Evolutionary conservation across 208 protist genomes (phyloP).

Genomic region (Leptomonas pyrrhocoris): DNA sequence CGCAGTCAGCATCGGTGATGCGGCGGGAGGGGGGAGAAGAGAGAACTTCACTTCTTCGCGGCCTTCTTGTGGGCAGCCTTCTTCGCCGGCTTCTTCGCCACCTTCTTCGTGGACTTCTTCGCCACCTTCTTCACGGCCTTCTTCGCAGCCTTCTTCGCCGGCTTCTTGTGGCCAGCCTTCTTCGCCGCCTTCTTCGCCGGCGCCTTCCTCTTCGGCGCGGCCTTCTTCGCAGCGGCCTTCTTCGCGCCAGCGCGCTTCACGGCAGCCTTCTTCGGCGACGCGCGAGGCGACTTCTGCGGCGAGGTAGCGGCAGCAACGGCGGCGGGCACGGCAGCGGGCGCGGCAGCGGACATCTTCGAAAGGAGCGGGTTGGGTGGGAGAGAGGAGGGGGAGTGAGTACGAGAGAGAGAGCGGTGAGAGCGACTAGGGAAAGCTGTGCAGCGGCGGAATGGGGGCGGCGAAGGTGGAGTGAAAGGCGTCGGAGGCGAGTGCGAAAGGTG

Average conservation of each 20-base stretch:
- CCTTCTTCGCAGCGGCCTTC: conserved; percentile 41
- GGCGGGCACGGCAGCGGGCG: conserved; percentile 11
- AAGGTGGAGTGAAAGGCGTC: neutral
- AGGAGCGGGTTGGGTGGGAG: neutral
- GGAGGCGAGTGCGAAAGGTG: no score
- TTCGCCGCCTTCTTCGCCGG: conserved; percentile 35
- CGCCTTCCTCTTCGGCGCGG: conserved; percentile 27
- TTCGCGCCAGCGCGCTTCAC: conserved; percentile 29
- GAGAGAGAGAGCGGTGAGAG: neutral
- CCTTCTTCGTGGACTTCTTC: conserved; percentile 25
- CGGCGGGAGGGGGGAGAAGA: neutral
- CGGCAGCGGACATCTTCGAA: conserved; percentile 22
- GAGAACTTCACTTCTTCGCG: conserved; percentile 19
- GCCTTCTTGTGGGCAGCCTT: conserved; percentile 22
- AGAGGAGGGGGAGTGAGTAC: neutral
- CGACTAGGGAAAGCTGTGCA: conserved; percentile 19
- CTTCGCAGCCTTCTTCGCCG: conserved; percentile 22
- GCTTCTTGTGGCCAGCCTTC: conserved; percentile 36
- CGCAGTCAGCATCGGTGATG: conserved; percentile 5
- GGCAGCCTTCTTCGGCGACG: conserved; percentile 34
- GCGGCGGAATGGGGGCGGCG: no score
- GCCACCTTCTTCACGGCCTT: conserved; percentile 21
- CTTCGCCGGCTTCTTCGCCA: conserved; percentile 10
- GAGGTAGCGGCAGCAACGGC: conserved; percentile 8
- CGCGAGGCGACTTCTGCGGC: conserved; percentile 25